Conservation (phyloP, 768 basidiomycete genomes). For the Lentinus brumalis region DNA sequence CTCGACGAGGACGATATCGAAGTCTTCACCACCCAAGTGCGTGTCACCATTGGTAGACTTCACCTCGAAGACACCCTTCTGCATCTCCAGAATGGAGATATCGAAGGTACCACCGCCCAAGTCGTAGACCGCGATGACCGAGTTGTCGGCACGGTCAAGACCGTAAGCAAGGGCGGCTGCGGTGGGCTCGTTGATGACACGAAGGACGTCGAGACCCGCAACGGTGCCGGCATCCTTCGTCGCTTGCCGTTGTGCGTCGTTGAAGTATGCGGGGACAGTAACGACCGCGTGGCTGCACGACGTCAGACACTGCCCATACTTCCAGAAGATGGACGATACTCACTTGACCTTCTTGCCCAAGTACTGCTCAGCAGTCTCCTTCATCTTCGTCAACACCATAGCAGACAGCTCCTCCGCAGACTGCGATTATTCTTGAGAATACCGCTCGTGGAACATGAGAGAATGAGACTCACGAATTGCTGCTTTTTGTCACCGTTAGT, state of each 20-base stretch:
- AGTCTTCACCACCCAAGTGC: conserved; percentile 95
- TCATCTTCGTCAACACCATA: conserved; percentile 91
- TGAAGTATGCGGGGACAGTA: conserved; percentile 98
- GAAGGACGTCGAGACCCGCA: conserved; percentile 94
- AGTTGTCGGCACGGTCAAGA: conserved; percentile 78
- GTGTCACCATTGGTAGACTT: conserved; percentile 99
- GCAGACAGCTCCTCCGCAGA: conserved; percentile 85
- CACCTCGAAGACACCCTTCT: conserved; percentile 99
- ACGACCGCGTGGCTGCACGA: conserved; percentile 75
- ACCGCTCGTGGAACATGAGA: conserved; percentile 4
- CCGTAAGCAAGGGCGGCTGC: conserved; percentile 98
- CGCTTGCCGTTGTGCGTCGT: conserved; percentile 98
- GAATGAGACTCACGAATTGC: conserved; percentile 57
- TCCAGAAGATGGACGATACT: conserved; percentile 38
- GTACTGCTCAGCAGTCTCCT: conserved; percentile 92
- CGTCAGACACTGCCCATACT: neutral
- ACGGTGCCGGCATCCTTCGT: conserved; percentile 98
- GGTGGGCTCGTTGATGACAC: conserved; percentile 99
- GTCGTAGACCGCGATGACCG: conserved; percentile 97
- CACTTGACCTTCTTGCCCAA: conserved; percentile 93
- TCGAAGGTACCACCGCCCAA: conserved; percentile 98
- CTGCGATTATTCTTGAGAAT: conserved; percentile 39
- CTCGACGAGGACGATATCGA: conserved; percentile 88
- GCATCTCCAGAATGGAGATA: conserved; percentile 99
- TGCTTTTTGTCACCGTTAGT: conserved; percentile 86